Percentiles rank a stretch among this genome's conserved stretches.
These are phyloP conservation scores for Theobroma grandiflorum DNA, from an alignment of 441 rosid species.

Conservation along the genomic window DNA sequence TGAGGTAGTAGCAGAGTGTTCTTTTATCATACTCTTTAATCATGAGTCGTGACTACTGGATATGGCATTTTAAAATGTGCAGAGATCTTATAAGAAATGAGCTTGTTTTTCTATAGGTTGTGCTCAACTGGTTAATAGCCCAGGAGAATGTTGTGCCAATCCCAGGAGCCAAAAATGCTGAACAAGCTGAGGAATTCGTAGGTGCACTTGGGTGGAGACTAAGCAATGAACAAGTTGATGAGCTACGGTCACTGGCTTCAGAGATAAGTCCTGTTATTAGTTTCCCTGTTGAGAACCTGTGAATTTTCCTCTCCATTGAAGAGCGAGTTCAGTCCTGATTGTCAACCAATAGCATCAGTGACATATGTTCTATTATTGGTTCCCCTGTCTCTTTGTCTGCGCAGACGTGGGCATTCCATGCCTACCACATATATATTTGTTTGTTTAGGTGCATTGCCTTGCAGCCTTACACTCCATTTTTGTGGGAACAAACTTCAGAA, in stretches of 20 bases:
- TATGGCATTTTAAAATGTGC: background rate
- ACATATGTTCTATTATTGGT: background rate
- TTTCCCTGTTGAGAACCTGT: constrained; percentile 85
- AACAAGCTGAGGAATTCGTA: constrained; percentile 80
- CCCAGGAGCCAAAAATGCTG: constrained; percentile 90
- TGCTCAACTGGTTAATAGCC: constrained; percentile 88
- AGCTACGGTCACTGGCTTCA: constrained; percentile 81
- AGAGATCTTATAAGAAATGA: background rate
- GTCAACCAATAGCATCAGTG: background rate
- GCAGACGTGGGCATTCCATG: too few relatives aligned
- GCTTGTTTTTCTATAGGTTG: constrained; percentile 59
- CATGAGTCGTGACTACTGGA: background rate
- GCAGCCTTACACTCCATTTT: background rate
- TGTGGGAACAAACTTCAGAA: background rate
- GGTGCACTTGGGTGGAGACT: constrained; percentile 95
- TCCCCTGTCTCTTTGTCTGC: background rate
- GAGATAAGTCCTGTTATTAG: constrained; percentile 62
- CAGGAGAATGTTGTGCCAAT: constrained; percentile 92
- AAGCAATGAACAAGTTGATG: constrained; percentile 59
- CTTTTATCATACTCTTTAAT: background rate
- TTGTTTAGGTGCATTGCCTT: background rate
- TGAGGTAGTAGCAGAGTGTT: background rate
- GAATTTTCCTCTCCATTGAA: constrained; percentile 20
- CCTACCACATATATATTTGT: background rate
- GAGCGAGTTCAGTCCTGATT: background rate